phyloP scores from a whole-genome alignment of 2,329 filamentous ascomycete species.

The Neurospora sp. region DNA sequence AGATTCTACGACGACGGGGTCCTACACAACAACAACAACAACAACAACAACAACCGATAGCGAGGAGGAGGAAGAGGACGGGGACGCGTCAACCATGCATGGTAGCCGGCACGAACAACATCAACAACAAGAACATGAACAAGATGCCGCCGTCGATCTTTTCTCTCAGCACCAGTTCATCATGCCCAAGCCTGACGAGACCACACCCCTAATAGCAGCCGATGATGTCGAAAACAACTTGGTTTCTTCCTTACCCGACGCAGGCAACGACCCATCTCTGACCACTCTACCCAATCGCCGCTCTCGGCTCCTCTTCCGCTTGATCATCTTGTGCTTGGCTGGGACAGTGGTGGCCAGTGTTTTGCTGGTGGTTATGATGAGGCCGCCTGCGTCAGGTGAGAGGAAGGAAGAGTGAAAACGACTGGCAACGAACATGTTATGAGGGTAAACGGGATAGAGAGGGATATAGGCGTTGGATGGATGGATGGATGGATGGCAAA shows the following conservation, averaged over 20 bases:
- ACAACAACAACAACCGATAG: not conserved
- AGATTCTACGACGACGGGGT: not conserved
- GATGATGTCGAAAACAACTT: not conserved
- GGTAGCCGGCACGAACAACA: not conserved
- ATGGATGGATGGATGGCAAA: not conserved
- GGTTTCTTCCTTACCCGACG: not conserved
- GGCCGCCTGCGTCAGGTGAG: not conserved
- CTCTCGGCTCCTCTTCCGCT: not conserved
- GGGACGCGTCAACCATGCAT: not conserved
- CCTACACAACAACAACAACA: not conserved
- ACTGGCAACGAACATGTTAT: not conserved
- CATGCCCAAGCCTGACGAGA: not conserved
- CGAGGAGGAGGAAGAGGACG: not conserved
- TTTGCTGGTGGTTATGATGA: not conserved
- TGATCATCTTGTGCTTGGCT: not conserved
- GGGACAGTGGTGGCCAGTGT: not conserved
- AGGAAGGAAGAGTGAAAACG: not conserved
- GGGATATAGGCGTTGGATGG: not conserved
- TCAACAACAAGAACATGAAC: not conserved
- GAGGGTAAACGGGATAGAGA: not conserved
- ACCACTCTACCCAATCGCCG: not conserved
- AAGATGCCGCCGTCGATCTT: not conserved
- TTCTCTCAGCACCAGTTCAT: not conserved
- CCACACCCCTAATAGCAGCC: not conserved
- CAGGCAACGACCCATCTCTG: not conserved